Conservation (phyloP, 1,284 basidiomycete species). For the Porogramme epimiltina region DNA sequence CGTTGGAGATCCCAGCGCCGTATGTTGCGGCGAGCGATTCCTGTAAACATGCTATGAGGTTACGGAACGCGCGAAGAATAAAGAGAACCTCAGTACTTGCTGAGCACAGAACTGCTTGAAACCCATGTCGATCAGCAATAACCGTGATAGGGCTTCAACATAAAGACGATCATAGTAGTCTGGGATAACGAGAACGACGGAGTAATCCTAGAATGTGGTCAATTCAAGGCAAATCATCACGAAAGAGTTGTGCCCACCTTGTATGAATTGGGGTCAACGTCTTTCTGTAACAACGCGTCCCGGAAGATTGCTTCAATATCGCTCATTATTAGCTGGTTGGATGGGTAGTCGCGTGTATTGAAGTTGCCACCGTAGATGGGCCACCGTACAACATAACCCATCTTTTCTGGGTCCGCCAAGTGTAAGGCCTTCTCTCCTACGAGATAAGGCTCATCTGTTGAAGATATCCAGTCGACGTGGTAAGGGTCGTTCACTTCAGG, state of each 20-base stretch:
- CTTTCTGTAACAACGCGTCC: slow-evolving; percentile 59
- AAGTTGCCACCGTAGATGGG: slow-evolving; percentile 79
- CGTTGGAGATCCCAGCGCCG: slow-evolving; percentile 91
- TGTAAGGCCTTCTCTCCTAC: slow-evolving; percentile 81
- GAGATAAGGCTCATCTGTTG: slow-evolving; percentile 50
- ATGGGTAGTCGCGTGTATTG: slow-evolving; percentile 79
- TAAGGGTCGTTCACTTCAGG: slow-evolving; percentile 81
- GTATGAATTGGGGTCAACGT: slow-evolving; percentile 58
- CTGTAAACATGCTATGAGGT: slow-evolving; percentile 40
- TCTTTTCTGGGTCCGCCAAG: slow-evolving; percentile 65
- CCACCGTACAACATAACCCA: slow-evolving; percentile 75
- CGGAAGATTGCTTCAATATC: slow-evolving; percentile 79
- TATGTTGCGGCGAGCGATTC: slow-evolving; percentile 94
- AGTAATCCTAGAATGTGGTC: slow-evolving; percentile 58
- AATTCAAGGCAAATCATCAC: not conserved
- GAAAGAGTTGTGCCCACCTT: slow-evolving; percentile 45
- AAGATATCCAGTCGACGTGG: slow-evolving; percentile 79
- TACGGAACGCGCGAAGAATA: not conserved
- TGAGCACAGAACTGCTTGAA: slow-evolving; percentile 92
- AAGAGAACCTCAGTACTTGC: slow-evolving; percentile 57
- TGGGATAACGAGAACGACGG: slow-evolving; percentile 89
- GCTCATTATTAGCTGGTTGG: slow-evolving; percentile 67
- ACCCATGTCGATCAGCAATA: slow-evolving; percentile 82
- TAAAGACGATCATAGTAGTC: slow-evolving; percentile 90
- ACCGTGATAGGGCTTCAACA: slow-evolving; percentile 76